Conservation (phyloP, 352 stramenopile species). For the Saprolegnia diclina region DNA sequence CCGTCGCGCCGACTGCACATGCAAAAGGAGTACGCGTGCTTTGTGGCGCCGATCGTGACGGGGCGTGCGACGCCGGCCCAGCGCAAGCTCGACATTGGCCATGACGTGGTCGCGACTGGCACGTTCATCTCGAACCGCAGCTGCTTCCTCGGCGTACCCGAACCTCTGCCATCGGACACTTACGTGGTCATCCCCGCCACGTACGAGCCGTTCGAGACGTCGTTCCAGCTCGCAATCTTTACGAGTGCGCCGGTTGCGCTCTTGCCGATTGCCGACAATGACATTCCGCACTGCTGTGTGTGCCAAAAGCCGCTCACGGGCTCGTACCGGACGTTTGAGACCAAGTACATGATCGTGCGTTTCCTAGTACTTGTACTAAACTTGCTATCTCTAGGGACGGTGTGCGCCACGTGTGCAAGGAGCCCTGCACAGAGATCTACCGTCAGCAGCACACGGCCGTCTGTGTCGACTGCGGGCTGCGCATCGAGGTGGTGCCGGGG, state of each 20-base stretch:
- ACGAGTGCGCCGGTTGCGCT: slow-evolving; percentile 55
- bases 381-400: background rate
- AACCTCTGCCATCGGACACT: background rate
- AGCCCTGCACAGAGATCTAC: slow-evolving; percentile 59
- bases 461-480: slow-evolving; percentile 67
- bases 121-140: slow-evolving; percentile 85
- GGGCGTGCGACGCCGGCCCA: slow-evolving; percentile 56
- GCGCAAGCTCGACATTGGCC: slow-evolving; percentile 76
- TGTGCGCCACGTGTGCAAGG: slow-evolving; percentile 73
- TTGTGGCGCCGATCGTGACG: slow-evolving; percentile 72
- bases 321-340: slow-evolving; percentile 48
- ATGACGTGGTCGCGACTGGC: slow-evolving; percentile 68
- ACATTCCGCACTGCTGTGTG: slow-evolving; percentile 59
- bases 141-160: slow-evolving; percentile 46
- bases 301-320: slow-evolving; percentile 55
- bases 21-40: slow-evolving; percentile 64
- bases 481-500: slow-evolving; percentile 66
- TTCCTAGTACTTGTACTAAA: background rate
- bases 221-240: slow-evolving; percentile 44
- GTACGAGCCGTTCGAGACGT: slow-evolving; percentile 32
- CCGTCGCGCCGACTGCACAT: slow-evolving; percentile 69
- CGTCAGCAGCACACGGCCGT: slow-evolving; percentile 66
- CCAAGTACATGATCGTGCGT: slow-evolving; percentile 22
- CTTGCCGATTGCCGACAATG: slow-evolving; percentile 53
- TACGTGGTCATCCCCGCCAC: slow-evolving; percentile 65